Evolutionary conservation across 805 yeast genomes (phyloP).

Genomic region (Komagataella pseudopastoris): DNA sequence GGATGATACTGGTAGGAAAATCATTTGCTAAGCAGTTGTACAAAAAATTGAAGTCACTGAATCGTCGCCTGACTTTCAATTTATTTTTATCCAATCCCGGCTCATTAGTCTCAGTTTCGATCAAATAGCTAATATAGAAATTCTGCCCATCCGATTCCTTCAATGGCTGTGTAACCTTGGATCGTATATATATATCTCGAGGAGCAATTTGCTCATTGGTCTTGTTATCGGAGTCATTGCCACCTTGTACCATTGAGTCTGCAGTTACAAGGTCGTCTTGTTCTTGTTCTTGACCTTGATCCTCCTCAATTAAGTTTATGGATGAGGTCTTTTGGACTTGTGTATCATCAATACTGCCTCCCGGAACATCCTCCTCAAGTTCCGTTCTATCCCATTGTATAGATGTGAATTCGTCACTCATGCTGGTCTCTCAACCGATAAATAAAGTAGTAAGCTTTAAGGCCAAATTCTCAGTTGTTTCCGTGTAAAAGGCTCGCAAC

Average conservation of each 20-base stretch:
- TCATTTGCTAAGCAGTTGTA: conserved; percentile 66
- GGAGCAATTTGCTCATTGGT: background rate
- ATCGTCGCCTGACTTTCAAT: conserved; percentile 61
- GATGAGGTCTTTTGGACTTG: background rate
- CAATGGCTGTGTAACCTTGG: conserved; percentile 43
- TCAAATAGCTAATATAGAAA: conserved; percentile 61
- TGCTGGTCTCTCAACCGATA: background rate
- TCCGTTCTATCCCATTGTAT: conserved; percentile 35
- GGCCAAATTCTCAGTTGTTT: background rate
- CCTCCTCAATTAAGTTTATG: conserved; percentile 8
- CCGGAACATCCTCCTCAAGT: conserved; percentile 2
- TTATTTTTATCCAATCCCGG: conserved; percentile 34
- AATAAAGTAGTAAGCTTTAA: background rate
- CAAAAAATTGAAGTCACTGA: conserved; percentile 73
- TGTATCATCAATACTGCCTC: conserved; percentile 7
- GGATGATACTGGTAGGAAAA: conserved; percentile 75
- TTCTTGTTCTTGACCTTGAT: conserved; percentile 16
- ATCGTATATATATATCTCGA: conserved; percentile 14
- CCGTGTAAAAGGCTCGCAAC: background rate
- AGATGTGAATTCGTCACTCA: conserved; percentile 29
- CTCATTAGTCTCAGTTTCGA: conserved; percentile 49
- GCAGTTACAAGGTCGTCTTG: conserved; percentile 8
- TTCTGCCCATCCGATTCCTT: conserved; percentile 66
- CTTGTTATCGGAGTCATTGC: background rate
- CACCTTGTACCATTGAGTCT: background rate